These are phyloP conservation scores for Claviceps quebecensis DNA, from an alignment of 2,329 filamentous ascomycete genomes.

Conservation along the genomic window DNA sequence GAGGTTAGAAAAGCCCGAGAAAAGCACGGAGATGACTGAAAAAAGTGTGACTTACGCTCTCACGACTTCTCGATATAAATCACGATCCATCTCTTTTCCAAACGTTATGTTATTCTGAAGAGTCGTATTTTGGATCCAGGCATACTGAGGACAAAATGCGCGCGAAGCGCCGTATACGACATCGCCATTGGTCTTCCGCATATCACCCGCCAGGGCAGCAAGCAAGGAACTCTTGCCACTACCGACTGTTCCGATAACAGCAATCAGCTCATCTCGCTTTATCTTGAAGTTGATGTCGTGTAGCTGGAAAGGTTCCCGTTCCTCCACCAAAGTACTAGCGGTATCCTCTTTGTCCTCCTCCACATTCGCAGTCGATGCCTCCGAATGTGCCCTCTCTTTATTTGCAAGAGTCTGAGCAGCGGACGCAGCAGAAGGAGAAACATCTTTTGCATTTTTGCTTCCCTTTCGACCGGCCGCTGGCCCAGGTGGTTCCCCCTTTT, in stretches of 20 bases:
- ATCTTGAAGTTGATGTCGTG: slow-evolving; percentile 53
- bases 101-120: slow-evolving; percentile 85
- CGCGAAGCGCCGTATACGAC: slow-evolving; percentile 64
- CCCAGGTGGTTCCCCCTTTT: slow-evolving; percentile 17
- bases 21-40: background rate
- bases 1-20: background rate
- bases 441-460: slow-evolving; percentile 24
- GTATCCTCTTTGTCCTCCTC: slow-evolving; percentile 32
- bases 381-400: slow-evolving; percentile 18
- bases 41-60: slow-evolving; percentile 39
- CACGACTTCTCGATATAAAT: slow-evolving; percentile 76
- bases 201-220: slow-evolving; percentile 81
- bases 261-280: slow-evolving; percentile 63
- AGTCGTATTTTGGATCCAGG: slow-evolving; percentile 91
- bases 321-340: slow-evolving; percentile 41
- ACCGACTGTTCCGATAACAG: slow-evolving; percentile 78
- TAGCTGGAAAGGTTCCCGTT: slow-evolving; percentile 57
- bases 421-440: slow-evolving; percentile 10
- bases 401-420: slow-evolving; percentile 11
- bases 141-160: slow-evolving; percentile 90
- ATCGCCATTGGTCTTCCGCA: slow-evolving; percentile 67
- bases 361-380: slow-evolving; percentile 19
- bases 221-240: slow-evolving; percentile 85
- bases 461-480: slow-evolving; percentile 29
- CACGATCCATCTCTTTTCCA: slow-evolving; percentile 59